phyloP scores from a whole-genome alignment of 306 rosid genomes.

The Glycine tomentella region DNA sequence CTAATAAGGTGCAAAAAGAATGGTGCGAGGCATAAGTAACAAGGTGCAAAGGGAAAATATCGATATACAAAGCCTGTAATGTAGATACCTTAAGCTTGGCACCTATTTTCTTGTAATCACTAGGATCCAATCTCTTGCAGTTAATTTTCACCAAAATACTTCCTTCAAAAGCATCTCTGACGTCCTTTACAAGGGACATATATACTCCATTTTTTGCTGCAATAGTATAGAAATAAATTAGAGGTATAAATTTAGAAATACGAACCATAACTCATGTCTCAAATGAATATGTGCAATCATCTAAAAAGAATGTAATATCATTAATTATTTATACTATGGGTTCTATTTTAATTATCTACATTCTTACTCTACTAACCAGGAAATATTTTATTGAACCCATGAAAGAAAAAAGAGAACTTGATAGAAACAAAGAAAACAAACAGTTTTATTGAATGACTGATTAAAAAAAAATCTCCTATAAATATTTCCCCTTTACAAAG shows the following conservation, averaged over 20 bases:
- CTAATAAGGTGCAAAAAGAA: background rate
- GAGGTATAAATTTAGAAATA: constrained; percentile 30
- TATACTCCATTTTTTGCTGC: constrained; percentile 96
- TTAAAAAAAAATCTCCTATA: too few species aligned
- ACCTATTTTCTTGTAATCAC: constrained; percentile 95
- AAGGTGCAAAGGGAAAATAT: background rate
- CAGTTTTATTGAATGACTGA: too few species aligned
- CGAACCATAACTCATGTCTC: background rate
- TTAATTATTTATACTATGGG: background rate
- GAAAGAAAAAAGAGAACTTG: too few species aligned
- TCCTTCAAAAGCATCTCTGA: constrained; percentile 90
- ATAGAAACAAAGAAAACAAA: too few species aligned
- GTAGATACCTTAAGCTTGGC: constrained; percentile 86
- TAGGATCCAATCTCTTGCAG: constrained; percentile 87
- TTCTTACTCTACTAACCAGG: too few species aligned
- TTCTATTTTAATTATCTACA: too few species aligned
- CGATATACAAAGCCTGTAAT: constrained; percentile 9
- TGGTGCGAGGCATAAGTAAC: background rate
- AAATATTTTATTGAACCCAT: too few species aligned
- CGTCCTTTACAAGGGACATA: constrained; percentile 74
- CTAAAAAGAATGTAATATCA: constrained; percentile 11
- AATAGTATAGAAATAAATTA: constrained; percentile 41
- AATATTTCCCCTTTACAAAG: too few species aligned
- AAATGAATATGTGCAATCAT: constrained; percentile 21
- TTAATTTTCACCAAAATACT: constrained; percentile 82